These are phyloP conservation scores for Aureobasidium zeae DNA, from an alignment of 2,329 filamentous ascomycete species.

Conservation along the genomic window DNA sequence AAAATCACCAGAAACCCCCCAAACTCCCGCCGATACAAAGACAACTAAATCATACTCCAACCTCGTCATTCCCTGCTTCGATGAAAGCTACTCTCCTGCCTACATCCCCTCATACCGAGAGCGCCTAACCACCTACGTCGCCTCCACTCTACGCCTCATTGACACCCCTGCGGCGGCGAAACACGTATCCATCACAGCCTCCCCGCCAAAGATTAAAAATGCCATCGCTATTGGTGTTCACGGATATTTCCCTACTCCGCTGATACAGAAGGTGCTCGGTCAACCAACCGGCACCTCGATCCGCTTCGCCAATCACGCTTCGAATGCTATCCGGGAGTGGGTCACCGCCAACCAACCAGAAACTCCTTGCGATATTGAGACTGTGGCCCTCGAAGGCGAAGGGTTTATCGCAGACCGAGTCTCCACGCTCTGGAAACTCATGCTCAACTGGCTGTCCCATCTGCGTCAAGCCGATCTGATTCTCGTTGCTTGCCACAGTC, in stretches of 20 bases:
- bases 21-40: conserved; percentile 1
- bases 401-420: conserved; percentile 85
- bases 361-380: conserved; percentile 75
- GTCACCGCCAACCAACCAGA: conserved; percentile 51
- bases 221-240: conserved; percentile 92
- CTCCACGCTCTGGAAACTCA: conserved; percentile 84
- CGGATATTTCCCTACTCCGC: conserved; percentile 79
- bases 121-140: conserved; percentile 30
- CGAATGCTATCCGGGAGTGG: conserved; percentile 76
- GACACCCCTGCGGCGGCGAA: conserved; percentile 41
- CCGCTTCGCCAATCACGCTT: conserved; percentile 80
- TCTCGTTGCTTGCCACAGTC: conserved; percentile 85
- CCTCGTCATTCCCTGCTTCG: conserved; percentile 60
- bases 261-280: conserved; percentile 82
- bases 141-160: conserved; percentile 27
- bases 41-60: conserved; percentile 38
- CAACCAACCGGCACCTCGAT: conserved; percentile 94
- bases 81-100: conserved; percentile 51
- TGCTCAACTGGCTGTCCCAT: conserved; percentile 90
- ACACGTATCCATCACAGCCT: conserved; percentile 61
- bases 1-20: background rate
- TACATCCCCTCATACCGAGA: conserved; percentile 39
- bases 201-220: conserved; percentile 60
- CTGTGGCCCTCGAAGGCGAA: conserved; percentile 88
- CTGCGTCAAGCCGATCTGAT: conserved; percentile 83